These are phyloP conservation scores for Amphicarpaea edgeworthii DNA, from an alignment of 306 rosid genomes.

Conservation along the genomic window DNA sequence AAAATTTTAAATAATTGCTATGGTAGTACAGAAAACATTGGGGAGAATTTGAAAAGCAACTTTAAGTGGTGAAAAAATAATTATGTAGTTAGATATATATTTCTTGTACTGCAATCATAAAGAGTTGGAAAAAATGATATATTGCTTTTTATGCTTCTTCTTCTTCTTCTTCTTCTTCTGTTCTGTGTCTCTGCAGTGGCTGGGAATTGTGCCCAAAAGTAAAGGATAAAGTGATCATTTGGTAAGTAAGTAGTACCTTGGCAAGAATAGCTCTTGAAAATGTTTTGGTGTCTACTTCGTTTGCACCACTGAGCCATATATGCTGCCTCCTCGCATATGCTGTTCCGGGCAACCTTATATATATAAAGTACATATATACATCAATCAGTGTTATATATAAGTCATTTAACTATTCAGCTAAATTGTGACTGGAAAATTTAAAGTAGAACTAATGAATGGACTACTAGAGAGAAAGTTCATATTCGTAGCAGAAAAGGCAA, in stretches of 20 bases:
- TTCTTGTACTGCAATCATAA: neutral
- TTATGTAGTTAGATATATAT: neutral
- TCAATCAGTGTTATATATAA: neutral
- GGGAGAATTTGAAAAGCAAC: neutral
- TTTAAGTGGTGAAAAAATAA: neutral
- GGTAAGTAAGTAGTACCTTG: conserved; percentile 58
- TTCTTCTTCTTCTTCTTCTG: neutral
- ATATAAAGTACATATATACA: too few species aligned
- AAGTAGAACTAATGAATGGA: neutral
- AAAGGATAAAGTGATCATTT: neutral
- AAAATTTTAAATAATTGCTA: neutral
- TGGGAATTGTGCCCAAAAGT: neutral
- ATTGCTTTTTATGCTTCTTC: neutral
- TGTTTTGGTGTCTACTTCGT: conserved; percentile 64
- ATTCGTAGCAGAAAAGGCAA: neutral
- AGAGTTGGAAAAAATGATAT: neutral
- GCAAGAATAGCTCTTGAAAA: conserved; percentile 81
- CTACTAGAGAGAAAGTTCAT: neutral
- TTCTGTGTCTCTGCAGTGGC: neutral
- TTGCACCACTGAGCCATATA: conserved; percentile 73
- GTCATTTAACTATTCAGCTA: neutral
- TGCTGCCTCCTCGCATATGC: conserved; percentile 68
- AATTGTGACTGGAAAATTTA: neutral
- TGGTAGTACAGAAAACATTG: neutral
- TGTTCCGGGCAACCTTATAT: conserved; percentile 68